These are phyloP conservation scores for Pontederia paniculata DNA, from an alignment of 176 grass and related monocot species.

Conservation along the genomic window DNA sequence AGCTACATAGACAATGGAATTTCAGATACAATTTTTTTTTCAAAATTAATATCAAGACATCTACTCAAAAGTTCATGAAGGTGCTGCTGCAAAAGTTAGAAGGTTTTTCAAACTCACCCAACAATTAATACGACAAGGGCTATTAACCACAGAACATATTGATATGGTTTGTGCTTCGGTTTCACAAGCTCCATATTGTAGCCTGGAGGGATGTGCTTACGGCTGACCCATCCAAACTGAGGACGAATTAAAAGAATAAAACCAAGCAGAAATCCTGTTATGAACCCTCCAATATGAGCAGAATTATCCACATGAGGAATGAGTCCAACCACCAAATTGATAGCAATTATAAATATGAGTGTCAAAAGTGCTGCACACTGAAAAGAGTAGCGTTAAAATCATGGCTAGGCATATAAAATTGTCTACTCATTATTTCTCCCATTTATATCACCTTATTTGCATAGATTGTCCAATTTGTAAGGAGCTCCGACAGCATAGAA, in stretches of 20 bases:
- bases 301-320: conserved; percentile 20
- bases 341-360: conserved; percentile 6
- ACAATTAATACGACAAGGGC: conserved; percentile 1
- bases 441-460: conserved; percentile 21
- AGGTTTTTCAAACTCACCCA: neutral
- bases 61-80: neutral
- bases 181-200: conserved; percentile 6
- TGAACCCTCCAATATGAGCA: conserved; percentile 23
- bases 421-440: neutral
- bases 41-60: neutral
- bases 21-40: too few relatives aligned
- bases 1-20: too few relatives aligned
- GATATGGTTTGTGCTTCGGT: conserved; percentile 15
- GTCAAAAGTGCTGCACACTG: conserved; percentile 19
- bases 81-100: neutral
- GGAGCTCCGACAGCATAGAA: conserved; percentile 19
- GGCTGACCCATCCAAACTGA: conserved; percentile 14
- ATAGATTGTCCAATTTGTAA: conserved; percentile 24
- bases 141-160: neutral
- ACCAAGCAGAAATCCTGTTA: conserved; percentile 21
- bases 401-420: neutral
- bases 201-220: conserved; percentile 18
- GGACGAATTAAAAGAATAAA: conserved; percentile 26
- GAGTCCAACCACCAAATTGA: conserved; percentile 13
- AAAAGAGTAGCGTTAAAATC: neutral